These are phyloP conservation scores for Crucihimalaya himalaica DNA, from an alignment of 345 rosid genomes.

Conservation along the genomic window DNA sequence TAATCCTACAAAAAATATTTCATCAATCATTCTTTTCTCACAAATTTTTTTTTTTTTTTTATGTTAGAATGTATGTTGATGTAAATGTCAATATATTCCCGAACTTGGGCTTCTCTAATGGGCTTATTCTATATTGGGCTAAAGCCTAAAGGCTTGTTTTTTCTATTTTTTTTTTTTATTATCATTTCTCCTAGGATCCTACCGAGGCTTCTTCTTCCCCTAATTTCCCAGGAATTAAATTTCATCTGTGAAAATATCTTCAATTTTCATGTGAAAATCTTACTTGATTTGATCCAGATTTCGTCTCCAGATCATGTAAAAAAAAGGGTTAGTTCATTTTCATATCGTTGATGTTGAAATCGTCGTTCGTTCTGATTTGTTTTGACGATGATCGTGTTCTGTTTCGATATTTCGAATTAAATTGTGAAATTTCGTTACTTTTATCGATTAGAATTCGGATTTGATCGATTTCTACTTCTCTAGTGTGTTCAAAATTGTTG, in stretches of 20 bases:
- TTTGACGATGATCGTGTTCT: not conserved
- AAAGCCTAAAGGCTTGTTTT: too few relatives aligned
- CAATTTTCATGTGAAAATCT: not conserved
- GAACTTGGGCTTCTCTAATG: too few relatives aligned
- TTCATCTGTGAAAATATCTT: not conserved
- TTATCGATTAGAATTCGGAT: not conserved
- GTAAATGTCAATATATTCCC: too few relatives aligned
- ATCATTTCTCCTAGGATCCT: not conserved
- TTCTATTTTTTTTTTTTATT: too few relatives aligned
- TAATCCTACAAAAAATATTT: too few relatives aligned
- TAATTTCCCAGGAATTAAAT: not conserved
- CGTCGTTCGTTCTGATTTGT: not conserved
- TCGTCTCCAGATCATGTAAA: not conserved
- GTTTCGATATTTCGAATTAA: too few relatives aligned
- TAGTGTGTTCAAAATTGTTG: not conserved
- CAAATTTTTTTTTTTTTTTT: too few relatives aligned
- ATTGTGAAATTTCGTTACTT: not conserved
- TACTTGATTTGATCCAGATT: not conserved
- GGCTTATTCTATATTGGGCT: too few relatives aligned
- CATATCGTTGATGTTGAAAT: not conserved
- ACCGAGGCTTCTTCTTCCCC: slow-evolving; percentile 2
- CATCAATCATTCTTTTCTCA: too few relatives aligned
- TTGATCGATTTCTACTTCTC: not conserved
- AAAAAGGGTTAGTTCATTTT: not conserved
- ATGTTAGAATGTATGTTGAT: too few relatives aligned